phyloP scores from a whole-genome alignment of 805 yeast species.

The Ogataea pilisensis region DNA sequence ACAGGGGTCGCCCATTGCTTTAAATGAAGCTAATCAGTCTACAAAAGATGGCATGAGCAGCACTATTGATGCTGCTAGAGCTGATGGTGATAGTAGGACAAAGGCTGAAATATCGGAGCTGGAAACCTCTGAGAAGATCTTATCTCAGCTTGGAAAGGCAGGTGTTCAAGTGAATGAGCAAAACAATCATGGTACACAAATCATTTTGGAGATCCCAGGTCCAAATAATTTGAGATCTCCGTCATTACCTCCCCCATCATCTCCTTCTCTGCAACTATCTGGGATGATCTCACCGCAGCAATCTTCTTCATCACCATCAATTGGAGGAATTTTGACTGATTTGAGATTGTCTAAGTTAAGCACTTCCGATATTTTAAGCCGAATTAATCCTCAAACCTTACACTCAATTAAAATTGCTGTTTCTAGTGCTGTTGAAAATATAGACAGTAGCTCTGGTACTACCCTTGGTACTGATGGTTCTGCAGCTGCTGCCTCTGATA shows the following conservation, averaged over 20 bases:
- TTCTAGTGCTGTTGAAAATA: constrained; percentile 8
- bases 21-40: not conserved
- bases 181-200: no score
- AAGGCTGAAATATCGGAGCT: not conserved
- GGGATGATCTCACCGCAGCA: no score
- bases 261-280: not conserved
- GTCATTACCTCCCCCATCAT: not conserved
- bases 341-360: constrained; percentile 9
- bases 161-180: not conserved
- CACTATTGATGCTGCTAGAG: no score
- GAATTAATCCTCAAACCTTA: constrained; percentile 10
- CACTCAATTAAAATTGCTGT: constrained; percentile 14
- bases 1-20: not conserved
- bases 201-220: not conserved
- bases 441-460: not conserved
- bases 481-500: not conserved
- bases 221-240: not conserved
- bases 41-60: not conserved
- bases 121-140: not conserved
- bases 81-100: no score
- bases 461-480: constrained; percentile 7
- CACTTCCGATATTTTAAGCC: constrained; percentile 8
- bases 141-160: not conserved
- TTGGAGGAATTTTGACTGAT: not conserved
- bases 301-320: not conserved